Evolutionary conservation across 257 asterid genomes (phyloP).

Genomic region (Handroanthus guayacan): DNA sequence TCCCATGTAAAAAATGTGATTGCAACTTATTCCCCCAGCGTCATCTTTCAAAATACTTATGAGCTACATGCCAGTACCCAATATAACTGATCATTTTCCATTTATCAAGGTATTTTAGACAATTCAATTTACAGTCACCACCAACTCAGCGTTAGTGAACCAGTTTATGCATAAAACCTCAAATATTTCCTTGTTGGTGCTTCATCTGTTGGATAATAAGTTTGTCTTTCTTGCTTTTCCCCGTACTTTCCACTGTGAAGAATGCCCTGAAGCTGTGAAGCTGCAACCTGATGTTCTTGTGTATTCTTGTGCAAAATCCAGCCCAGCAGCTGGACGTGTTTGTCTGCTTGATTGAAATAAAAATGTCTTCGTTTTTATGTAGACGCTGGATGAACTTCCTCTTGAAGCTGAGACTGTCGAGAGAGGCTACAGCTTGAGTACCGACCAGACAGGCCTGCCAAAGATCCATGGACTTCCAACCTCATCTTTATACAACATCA

Average conservation of each 20-base stretch:
- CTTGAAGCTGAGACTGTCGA: constrained; percentile 87
- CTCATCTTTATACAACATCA: constrained; percentile 59
- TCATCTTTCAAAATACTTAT: not conserved
- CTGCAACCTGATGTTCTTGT: not conserved
- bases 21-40: not conserved
- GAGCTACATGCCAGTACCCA: not conserved
- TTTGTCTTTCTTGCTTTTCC: not conserved
- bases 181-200: not conserved
- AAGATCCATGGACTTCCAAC: constrained; percentile 75
- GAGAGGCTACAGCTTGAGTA: constrained; percentile 74
- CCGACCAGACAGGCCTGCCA: constrained; percentile 82
- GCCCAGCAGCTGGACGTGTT: not conserved
- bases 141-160: not conserved
- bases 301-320: not conserved
- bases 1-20: not conserved
- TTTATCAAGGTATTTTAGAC: not conserved
- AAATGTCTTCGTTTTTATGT: constrained; percentile 8
- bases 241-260: not conserved
- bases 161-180: not conserved
- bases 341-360: not conserved
- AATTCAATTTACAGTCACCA: not conserved
- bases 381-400: constrained; percentile 90
- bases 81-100: not conserved
- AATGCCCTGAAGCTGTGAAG: not conserved
- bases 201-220: not conserved